Conservation (phyloP, 495 filamentous ascomycete species). For the Penicillium dipodomyicola region DNA sequence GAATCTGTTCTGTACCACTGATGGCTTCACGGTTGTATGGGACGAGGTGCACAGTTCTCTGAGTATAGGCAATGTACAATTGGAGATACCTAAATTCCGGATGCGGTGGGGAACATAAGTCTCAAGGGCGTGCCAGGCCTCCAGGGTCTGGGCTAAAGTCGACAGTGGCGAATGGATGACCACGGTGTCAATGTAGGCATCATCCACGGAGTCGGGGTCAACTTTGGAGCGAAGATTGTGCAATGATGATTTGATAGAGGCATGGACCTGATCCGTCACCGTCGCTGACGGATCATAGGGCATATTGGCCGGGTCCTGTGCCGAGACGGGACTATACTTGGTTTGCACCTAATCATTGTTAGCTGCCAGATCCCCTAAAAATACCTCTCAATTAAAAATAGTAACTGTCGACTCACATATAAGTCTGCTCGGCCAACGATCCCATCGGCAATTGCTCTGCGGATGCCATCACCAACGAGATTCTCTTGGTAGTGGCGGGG, state of each 20-base stretch:
- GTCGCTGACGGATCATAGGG: constrained; percentile 56
- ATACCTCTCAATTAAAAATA: constrained; percentile 1
- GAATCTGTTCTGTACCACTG: constrained; percentile 77
- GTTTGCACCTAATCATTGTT: constrained; percentile 64
- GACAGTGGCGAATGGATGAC: constrained; percentile 69
- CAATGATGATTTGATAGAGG: constrained; percentile 67
- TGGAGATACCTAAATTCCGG: constrained; percentile 70
- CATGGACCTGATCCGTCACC: constrained; percentile 59
- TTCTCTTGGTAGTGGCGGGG: constrained; percentile 76
- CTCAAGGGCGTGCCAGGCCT: constrained; percentile 63
- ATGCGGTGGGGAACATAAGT: constrained; percentile 62
- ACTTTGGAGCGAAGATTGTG: constrained; percentile 51
- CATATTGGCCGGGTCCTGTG: constrained; percentile 58
- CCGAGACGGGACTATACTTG: constrained; percentile 66
- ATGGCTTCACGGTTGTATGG: constrained; percentile 49
- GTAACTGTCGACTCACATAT: constrained; percentile 45
- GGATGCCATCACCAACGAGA: constrained; percentile 64
- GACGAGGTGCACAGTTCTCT: constrained; percentile 45
- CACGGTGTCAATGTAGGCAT: constrained; percentile 68
- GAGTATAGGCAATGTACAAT: constrained; percentile 57
- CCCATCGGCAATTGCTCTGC: constrained; percentile 54
- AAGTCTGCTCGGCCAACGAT: constrained; percentile 58
- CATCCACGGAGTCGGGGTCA: constrained; percentile 32
- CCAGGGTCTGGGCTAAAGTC: constrained; percentile 55
- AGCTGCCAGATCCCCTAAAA: not conserved